Evolutionary conservation across 352 stramenopile genomes (phyloP), one percentile per base, ranked within the genome.

Genomic region (Globisporangium rhizosaccharum): DNA sequence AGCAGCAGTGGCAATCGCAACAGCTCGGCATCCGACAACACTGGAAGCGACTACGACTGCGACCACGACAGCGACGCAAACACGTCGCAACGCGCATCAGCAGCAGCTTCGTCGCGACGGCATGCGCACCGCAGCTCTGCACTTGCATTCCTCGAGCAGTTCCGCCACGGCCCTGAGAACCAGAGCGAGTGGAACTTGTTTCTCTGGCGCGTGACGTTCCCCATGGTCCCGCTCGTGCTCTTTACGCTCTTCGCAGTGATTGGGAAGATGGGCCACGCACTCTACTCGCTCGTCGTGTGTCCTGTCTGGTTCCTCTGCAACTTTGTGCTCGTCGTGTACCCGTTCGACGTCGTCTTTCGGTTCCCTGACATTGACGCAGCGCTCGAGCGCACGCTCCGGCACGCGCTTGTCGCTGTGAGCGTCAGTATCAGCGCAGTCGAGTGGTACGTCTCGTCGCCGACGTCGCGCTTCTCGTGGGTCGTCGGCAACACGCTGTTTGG

Each of bases 181-280:
- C 79, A 93, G 39, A 93, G 76, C 69, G 85, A 92, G 60, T 90
- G 85, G 81, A 90, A 92, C 53, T 47, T 94, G 47, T 57, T 91
- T 12, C 62, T 89, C 17, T 94, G 85, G 85, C 81, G 83, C 61
- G 76, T 87, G 47, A 89, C 82, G 14, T 92, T 94, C 62, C 85
- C 85, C 5, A 71, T 92, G 60, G 66, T 89, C 51, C 75, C 83
- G 61, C 79, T 94, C n/a, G 67, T 92, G 66, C 53, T 90, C 48
- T 81, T 87, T 50, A 90, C 78, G 56, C 48, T 87, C 48, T 70
- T 88, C 12, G 79, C 75, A 8, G 68, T 93, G 18, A 59, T 71
- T 15, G 81, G 81, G 46, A 75, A 91, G 61, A 82, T 82, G 53
- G 79, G 83, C 41, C 75, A 85, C 63, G 57, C 66, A 17, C 70